Conservation (phyloP, 768 basidiomycete species). For the Boletus eberwhitei region DNA sequence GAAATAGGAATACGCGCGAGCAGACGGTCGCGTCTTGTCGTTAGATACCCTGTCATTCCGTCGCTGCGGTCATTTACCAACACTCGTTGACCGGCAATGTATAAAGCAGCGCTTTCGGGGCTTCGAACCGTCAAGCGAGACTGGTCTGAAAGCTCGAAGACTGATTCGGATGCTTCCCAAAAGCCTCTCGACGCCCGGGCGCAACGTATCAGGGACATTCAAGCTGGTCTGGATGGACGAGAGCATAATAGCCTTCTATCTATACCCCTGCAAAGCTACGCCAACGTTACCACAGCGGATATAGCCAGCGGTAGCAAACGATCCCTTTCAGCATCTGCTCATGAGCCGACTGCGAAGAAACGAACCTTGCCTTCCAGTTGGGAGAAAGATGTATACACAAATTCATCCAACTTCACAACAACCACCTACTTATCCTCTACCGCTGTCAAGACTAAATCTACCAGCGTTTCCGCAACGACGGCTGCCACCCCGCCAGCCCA, state of each 20-base stretch:
- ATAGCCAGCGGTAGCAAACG: constrained; percentile 34
- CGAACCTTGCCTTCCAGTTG: constrained; percentile 54
- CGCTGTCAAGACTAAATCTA: constrained; percentile 5
- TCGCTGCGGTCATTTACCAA: background rate
- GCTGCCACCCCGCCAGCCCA: constrained; percentile 15
- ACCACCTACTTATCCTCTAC: constrained; percentile 12
- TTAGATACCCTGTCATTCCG: background rate
- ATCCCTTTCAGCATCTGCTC: constrained; percentile 18
- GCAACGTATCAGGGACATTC: constrained; percentile 54
- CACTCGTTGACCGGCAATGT: constrained; percentile 15
- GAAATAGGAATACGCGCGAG: background rate
- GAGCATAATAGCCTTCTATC: constrained; percentile 23
- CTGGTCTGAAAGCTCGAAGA: constrained; percentile 50
- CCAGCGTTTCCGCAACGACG: background rate
- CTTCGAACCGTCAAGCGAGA: constrained; percentile 60
- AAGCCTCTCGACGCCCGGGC: constrained; percentile 25
- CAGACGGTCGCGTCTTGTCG: background rate
- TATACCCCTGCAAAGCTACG: constrained; percentile 9
- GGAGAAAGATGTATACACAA: constrained; percentile 36
- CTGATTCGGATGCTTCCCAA: constrained; percentile 17
- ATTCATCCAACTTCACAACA: constrained; percentile 34
- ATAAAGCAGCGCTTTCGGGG: constrained; percentile 49
- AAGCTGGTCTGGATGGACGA: constrained; percentile 51
- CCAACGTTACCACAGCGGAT: constrained; percentile 14
- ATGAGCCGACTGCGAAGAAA: constrained; percentile 44